Conservation (phyloP, 129 eudicot species). For the Ambrosia artemisiifolia region DNA sequence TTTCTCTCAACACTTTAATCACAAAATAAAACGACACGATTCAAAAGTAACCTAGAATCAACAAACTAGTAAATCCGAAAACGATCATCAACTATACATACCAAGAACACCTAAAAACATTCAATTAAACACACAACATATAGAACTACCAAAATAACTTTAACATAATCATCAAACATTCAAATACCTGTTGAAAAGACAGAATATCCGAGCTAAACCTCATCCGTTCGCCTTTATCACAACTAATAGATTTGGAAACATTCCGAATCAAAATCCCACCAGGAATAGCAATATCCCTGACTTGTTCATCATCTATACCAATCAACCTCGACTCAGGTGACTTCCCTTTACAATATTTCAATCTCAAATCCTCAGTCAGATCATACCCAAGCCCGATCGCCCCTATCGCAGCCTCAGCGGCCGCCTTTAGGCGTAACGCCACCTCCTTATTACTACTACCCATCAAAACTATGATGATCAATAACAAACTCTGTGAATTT, state of each 20-base stretch:
- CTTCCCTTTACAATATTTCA: conserved; percentile 58
- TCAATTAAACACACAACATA: not conserved
- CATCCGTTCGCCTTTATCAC: conserved; percentile 75
- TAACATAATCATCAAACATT: not conserved
- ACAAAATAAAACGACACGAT: too few species aligned
- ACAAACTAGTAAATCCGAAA: not conserved
- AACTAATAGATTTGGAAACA: conserved; percentile 58
- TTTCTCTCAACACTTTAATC: too few species aligned
- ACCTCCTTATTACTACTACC: conserved; percentile 52
- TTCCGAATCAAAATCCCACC: conserved; percentile 67
- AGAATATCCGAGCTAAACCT: conserved; percentile 57
- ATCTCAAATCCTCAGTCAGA: conserved; percentile 51
- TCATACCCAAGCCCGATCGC: conserved; percentile 73
- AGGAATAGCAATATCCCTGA: conserved; percentile 58
- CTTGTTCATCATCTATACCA: conserved; percentile 55
- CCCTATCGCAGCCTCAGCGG: conserved; percentile 61
- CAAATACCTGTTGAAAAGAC: conserved; percentile 57
- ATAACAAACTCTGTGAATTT: not conserved
- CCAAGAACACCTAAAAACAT: not conserved
- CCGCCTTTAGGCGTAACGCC: conserved; percentile 51
- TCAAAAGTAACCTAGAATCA: too few species aligned
- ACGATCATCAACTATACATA: not conserved
- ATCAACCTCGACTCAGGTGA: conserved; percentile 47
- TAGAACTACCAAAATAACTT: not conserved
- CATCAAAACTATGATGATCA: conserved; percentile 17